Base-by-base conservation (phyloP, 371 early-diverging fungal species). In the Mortierella sp. region DNA sequence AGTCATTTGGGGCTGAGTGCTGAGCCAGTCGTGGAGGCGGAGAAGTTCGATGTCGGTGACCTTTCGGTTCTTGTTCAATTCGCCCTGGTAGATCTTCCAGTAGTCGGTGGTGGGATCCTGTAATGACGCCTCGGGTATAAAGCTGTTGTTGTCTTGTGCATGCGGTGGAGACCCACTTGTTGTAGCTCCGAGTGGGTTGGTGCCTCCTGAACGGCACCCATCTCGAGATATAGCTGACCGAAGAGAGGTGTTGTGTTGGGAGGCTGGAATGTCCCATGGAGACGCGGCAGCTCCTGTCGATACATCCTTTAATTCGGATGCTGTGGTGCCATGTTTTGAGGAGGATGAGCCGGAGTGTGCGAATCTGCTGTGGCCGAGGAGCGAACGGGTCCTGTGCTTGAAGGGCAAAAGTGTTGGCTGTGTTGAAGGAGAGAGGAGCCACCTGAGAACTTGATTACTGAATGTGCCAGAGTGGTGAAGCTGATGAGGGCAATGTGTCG, bases 81-180 rank as follows among this genome's bases (percentile, higher is more conserved):
- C 71, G 1, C 54, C 77, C 72, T 85, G 86, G 61, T 85, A 85
- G 8, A 81, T 4, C 14, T 72, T 72, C 86, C 86, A 85, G 53
- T 85, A 81, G 43, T 81, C 77, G 13, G 43, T 69, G 10, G 46
- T 44, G 0, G 81, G 74, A 19, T 85, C 82, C 55, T 46, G 26
- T 5, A 67, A 31, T 9, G 76, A 53, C 26, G 13, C 13, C 9
- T 73, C 76, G 26, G 82, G 82, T 53, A 75, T 77, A 77, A 77
- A 74, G 10, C 67, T 67, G 40, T 2, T 67, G 21, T 2, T 37
- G 37, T 67, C 67, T 3, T 67, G 34, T 37, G 43, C 2, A 5
- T 19, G 61, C 21, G 67, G 3, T 37, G 54, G 8, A 2, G 54
- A n/a, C 24, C 10, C 43, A 40, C 37, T 37, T 37, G 67, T 40